phyloP scores from a whole-genome alignment of 257 asterid species.

The Fraxinus excelsior region DNA sequence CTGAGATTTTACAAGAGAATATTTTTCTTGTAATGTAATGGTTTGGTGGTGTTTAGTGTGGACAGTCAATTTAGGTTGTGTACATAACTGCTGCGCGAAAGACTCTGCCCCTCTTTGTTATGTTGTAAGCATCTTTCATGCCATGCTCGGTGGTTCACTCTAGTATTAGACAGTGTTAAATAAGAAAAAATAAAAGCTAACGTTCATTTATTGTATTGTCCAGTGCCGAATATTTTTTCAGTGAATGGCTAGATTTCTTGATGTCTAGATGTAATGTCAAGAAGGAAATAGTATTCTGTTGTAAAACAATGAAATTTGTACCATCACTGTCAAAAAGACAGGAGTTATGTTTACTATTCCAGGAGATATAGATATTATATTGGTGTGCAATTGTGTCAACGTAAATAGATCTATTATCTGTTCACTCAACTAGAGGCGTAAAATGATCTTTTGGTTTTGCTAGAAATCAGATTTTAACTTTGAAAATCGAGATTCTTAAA shows the following conservation, averaged over 20 bases:
- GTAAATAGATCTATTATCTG: background rate
- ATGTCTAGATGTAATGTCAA: background rate
- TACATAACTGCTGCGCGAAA: background rate
- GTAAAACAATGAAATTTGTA: background rate
- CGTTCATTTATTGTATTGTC: background rate
- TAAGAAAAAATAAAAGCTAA: background rate
- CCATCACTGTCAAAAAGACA: background rate
- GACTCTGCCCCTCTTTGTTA: background rate
- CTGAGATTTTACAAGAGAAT: conserved; percentile 28
- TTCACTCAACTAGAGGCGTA: background rate
- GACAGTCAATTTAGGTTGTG: background rate
- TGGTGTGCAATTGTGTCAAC: too few relatives aligned
- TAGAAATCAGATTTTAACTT: too few relatives aligned
- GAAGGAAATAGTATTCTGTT: background rate
- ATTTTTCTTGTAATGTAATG: background rate
- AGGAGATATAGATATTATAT: too few relatives aligned
- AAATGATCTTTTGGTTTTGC: background rate
- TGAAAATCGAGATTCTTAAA: too few relatives aligned
- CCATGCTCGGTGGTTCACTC: background rate
- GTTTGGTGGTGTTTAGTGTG: background rate
- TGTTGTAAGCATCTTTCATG: background rate
- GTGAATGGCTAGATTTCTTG: background rate
- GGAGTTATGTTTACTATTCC: background rate
- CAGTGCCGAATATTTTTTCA: background rate
- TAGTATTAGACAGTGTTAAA: background rate